Evolutionary conservation across 108 stramenopile species (phyloP), one percentile per base, ranked within the genome.

Genomic region (Cylindrotheca fusiformis): DNA sequence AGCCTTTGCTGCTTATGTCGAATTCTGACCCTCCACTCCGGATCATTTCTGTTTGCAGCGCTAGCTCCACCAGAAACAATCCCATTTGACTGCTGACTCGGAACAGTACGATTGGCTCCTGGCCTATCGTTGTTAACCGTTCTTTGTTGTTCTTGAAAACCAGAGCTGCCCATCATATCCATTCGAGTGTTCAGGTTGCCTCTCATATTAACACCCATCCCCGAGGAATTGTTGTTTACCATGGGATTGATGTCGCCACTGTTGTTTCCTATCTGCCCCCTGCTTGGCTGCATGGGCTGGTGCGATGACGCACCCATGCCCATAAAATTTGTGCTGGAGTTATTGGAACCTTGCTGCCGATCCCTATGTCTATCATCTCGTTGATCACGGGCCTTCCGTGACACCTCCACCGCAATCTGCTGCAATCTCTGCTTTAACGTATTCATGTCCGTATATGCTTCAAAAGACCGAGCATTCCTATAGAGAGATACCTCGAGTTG

Each of bases 1-100:
- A 99, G 79, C 1, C 96, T 93, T 71, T 99, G 98, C 77, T 99
- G 98, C 76, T 99, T 96, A 72, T 99, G 96, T 21, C 90, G 81
- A 33, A 99, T 86, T 5, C 95, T 82, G 14, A 91, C 72, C 69
- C 93, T 85, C 81, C 87, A 84, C 25, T 97, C 89, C 1, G 85
- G 85, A 77, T 88, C 88, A 54, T 82, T 82, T 21, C 86, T 80
- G 50, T 84, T 76, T 25, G 5, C 28, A 14, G 60, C 3, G n/a
- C 41, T 12, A 21, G 30, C 22, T 24, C 26, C 4, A 10, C 55
- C 44, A 30, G 44, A 47, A 10, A 41, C 36, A 10, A 14, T 41
- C 10, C 36, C 36, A 48, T 44, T 25, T 27, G 36, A 8, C n/a
- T 32, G 29, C 2, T 14, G 2, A 20, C 27, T 56, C 1, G 19